A percentile compares a stretch with the other conserved stretches of the same genome.
These are phyloP conservation scores for Alternaria ventricosa DNA, from an alignment of 2,329 filamentous ascomycete species.

Conservation along the genomic window DNA sequence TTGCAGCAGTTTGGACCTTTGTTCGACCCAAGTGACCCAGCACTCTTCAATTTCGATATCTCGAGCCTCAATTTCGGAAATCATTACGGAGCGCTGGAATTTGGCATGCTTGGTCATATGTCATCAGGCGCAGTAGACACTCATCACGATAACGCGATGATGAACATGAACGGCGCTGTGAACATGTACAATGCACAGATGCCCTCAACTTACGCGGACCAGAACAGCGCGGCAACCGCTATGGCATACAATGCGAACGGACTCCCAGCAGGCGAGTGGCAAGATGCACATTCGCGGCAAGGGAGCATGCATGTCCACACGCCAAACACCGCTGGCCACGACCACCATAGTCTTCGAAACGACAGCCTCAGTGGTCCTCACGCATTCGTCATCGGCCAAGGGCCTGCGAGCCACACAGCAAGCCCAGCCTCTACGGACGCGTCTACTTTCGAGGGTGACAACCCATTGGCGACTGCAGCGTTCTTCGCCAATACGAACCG, in stretches of 20 bases:
- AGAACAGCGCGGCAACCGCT: slow-evolving; percentile 36
- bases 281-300: slow-evolving; percentile 50
- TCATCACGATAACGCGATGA: slow-evolving; percentile 63
- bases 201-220: slow-evolving; percentile 31
- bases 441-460: slow-evolving; percentile 54
- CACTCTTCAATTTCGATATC: slow-evolving; percentile 93
- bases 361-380: slow-evolving; percentile 54
- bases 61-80: slow-evolving; percentile 95
- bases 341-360: slow-evolving; percentile 36
- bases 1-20: slow-evolving; percentile 62
- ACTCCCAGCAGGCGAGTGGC: slow-evolving; percentile 43
- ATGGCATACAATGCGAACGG: slow-evolving; percentile 38
- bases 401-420: slow-evolving; percentile 62
- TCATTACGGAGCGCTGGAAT: slow-evolving; percentile 93
- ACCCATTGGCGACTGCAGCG: slow-evolving; percentile 40
- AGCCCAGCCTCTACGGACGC: slow-evolving; percentile 59
- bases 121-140: slow-evolving; percentile 87
- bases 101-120: slow-evolving; percentile 96
- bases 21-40: slow-evolving; percentile 91
- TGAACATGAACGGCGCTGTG: slow-evolving; percentile 42
- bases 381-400: slow-evolving; percentile 68
- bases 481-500: slow-evolving; percentile 46
- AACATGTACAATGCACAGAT: slow-evolving; percentile 52
- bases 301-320: slow-evolving; percentile 54
- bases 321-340: slow-evolving; percentile 49